phyloP scores from a whole-genome alignment of 805 yeast genomes.

The Wickerhamiella dianesei region DNA sequence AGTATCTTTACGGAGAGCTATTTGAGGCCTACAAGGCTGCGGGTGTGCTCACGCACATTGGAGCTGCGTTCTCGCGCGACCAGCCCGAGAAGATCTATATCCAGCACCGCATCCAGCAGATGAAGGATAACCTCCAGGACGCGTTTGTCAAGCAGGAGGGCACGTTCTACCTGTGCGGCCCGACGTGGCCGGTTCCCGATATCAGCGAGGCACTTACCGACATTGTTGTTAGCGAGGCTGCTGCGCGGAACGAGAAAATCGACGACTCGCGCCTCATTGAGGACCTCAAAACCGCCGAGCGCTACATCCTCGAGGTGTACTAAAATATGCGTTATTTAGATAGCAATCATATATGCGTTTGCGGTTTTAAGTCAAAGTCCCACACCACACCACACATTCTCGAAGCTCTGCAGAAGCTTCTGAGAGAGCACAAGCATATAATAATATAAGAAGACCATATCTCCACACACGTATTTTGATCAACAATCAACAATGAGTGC shows the following conservation, averaged over 20 bases:
- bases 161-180: slow-evolving; percentile 92
- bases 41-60: slow-evolving; percentile 82
- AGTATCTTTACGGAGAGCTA: slow-evolving; percentile 87
- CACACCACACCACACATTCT: too few species aligned
- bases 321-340: slow-evolving; percentile 24
- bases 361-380: too few species aligned
- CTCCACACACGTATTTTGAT: too few species aligned
- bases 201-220: slow-evolving; percentile 81
- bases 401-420: background rate
- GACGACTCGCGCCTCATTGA: slow-evolving; percentile 75
- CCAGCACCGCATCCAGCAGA: slow-evolving; percentile 82
- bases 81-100: slow-evolving; percentile 90
- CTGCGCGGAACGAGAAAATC: slow-evolving; percentile 46
- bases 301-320: slow-evolving; percentile 88
- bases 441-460: background rate
- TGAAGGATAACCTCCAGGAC: slow-evolving; percentile 54
- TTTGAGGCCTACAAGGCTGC: slow-evolving; percentile 96
- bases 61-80: slow-evolving; percentile 97
- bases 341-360: background rate
- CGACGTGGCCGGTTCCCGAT: slow-evolving; percentile 98
- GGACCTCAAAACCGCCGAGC: slow-evolving; percentile 81
- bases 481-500: slow-evolving; percentile 10
- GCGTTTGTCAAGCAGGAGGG: slow-evolving; percentile 72
- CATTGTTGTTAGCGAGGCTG: slow-evolving; percentile 60
- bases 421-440: background rate